A percentile compares a stretch with the other conserved stretches of the same genome.
Evolutionary conservation across 1,139 yeast genomes (phyloP).

Genomic region (Geotrichum siamense): DNA sequence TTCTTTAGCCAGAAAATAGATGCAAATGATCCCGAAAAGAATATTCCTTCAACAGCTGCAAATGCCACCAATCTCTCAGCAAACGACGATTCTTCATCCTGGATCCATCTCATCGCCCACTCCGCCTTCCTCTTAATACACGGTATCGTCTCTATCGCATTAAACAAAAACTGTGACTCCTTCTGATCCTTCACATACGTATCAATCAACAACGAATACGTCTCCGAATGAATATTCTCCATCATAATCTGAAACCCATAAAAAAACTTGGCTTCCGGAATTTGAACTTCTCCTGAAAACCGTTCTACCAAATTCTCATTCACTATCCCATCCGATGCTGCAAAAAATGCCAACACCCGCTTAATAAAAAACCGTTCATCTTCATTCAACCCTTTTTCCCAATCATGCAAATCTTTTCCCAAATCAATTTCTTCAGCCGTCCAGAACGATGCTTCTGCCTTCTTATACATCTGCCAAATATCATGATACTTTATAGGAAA

Average conservation of each 20-base stretch:
- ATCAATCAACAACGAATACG: constrained; percentile 89
- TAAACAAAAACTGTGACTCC: constrained; percentile 80
- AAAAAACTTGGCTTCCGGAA: constrained; percentile 97
- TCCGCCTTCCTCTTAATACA: constrained; percentile 94
- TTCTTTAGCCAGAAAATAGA: constrained; percentile 97
- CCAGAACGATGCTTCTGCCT: constrained; percentile 99
- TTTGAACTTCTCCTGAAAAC: constrained; percentile 93
- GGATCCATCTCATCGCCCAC: constrained; percentile 97
- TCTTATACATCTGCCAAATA: constrained; percentile 98
- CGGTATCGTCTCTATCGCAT: constrained; percentile 91
- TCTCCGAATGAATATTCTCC: constrained; percentile 98
- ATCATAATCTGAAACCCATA: constrained; percentile 99
- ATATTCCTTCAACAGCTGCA: constrained; percentile 98
- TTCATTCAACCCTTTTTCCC: constrained; percentile 77
- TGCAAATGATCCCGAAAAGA: constrained; percentile 96
- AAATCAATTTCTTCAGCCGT: constrained; percentile 98
- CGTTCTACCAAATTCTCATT: constrained; percentile 96
- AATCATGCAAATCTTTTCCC: constrained; percentile 82
- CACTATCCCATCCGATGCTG: constrained; percentile 97
- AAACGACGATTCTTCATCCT: constrained; percentile 76
- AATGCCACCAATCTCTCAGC: constrained; percentile 96
- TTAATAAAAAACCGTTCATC: constrained; percentile 88
- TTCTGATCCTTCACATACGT: constrained; percentile 92
- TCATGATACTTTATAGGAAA: constrained; percentile 98
- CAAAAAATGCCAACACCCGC: constrained; percentile 93